A percentile compares a stretch with the other conserved stretches of the same genome.
These are phyloP conservation scores for Coriaria nepalensis DNA, from an alignment of 306 rosid genomes.

Conservation along the genomic window DNA sequence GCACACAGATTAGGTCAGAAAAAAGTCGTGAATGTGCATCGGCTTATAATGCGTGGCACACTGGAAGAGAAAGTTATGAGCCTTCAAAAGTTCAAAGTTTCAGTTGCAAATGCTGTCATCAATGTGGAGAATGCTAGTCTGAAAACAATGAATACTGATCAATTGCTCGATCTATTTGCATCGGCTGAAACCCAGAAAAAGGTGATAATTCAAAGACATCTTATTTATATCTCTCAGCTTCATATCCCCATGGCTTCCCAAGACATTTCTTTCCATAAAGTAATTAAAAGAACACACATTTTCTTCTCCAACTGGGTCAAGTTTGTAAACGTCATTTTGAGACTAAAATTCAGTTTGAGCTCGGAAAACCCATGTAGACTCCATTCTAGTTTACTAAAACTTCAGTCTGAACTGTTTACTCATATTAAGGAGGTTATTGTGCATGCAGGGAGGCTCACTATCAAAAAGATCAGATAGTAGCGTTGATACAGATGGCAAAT, in stretches of 20 bases:
- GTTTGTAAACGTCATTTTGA: too few relatives aligned
- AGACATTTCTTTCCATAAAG: too few relatives aligned
- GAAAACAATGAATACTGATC: constrained; percentile 99
- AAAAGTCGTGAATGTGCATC: constrained; percentile 89
- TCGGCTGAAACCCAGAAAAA: constrained; percentile 59
- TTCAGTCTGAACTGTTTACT: background rate
- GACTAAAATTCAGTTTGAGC: too few relatives aligned
- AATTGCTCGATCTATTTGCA: constrained; percentile 87
- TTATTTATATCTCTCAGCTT: background rate
- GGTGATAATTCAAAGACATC: constrained; percentile 26
- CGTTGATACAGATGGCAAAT: constrained; percentile 38
- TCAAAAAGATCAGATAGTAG: constrained; percentile 34
- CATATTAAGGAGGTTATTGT: background rate
- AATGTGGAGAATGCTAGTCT: constrained; percentile 89
- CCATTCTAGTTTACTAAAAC: too few relatives aligned
- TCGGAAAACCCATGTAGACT: too few relatives aligned
- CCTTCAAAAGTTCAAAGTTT: constrained; percentile 76
- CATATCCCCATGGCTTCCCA: too few relatives aligned
- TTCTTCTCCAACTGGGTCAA: too few relatives aligned
- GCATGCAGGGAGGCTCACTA: constrained; percentile 39
- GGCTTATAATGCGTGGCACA: constrained; percentile 96
- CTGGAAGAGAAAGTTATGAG: constrained; percentile 97
- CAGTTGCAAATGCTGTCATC: constrained; percentile 90
- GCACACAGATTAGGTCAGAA: constrained; percentile 96
- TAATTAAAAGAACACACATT: too few relatives aligned